Conservation (phyloP, 148 eudicot species). For the Persicaria maculosa region DNA sequence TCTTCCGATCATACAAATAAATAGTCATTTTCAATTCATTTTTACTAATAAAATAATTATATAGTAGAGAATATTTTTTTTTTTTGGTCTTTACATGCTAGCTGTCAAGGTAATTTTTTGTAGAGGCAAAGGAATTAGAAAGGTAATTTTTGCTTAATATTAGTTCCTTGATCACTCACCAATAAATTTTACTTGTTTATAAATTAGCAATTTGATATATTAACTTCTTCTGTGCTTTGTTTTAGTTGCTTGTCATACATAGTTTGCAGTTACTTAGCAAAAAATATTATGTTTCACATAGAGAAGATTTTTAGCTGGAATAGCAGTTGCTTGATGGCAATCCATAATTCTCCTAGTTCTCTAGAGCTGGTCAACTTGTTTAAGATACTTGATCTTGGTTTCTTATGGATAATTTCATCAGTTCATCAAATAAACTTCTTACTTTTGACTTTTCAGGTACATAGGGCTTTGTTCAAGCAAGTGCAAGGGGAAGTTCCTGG, state of each 20-base stretch:
- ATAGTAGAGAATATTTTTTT: no score
- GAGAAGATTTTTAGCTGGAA: not conserved
- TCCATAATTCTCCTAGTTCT: not conserved
- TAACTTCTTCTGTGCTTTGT: no score
- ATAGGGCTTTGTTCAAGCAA: constrained; percentile 94
- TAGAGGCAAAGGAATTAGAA: no score
- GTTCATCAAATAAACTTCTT: not conserved
- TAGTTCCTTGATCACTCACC: no score
- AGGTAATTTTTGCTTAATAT: no score
- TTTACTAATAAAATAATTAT: no score
- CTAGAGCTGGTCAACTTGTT: not conserved
- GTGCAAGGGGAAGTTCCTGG: constrained; percentile 99
- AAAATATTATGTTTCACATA: not conserved
- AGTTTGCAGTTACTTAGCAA: not conserved
- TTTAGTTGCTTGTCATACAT: not conserved
- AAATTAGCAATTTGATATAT: no score
- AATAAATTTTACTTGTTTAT: no score
- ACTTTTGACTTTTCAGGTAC: constrained; percentile 77
- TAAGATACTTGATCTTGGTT: not conserved
- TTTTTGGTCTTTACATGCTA: no score
- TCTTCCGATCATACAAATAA: no score
- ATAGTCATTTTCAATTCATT: no score
- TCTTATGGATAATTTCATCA: not conserved
- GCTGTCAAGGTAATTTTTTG: no score
- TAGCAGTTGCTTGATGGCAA: not conserved